A percentile compares a stretch with the other conserved stretches of the same genome.
Evolutionary conservation across 140 eudicot genomes (phyloP).

Genomic region (Cichorium intybus): DNA sequence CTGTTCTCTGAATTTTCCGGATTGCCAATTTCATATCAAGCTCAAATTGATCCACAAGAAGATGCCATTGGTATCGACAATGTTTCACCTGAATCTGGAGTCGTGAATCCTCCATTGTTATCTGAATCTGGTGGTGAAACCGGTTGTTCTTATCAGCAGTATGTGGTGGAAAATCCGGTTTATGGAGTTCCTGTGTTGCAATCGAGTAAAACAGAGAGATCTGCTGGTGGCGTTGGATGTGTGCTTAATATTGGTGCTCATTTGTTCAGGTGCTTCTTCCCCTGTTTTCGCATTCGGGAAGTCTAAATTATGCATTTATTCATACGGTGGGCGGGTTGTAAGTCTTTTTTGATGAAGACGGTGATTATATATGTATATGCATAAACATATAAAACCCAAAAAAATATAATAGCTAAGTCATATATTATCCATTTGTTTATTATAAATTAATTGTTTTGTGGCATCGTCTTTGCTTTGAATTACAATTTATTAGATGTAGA

Average conservation of each 20-base stretch:
- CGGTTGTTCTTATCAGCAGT: conserved; percentile 50
- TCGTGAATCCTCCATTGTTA: background rate
- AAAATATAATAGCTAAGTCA: too few species aligned
- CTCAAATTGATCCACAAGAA: conserved; percentile 25
- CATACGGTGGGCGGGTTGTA: too few species aligned
- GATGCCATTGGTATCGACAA: conserved; percentile 7
- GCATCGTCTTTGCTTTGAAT: too few species aligned
- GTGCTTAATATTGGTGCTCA: conserved; percentile 42
- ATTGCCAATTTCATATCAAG: conserved; percentile 33
- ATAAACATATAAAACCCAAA: too few species aligned
- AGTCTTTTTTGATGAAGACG: too few species aligned
- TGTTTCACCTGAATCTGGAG: conserved; percentile 10
- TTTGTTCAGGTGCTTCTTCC: conserved; percentile 55
- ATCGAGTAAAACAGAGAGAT: conserved; percentile 36
- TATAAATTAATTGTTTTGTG: too few species aligned
- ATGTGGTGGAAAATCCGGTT: conserved; percentile 46
- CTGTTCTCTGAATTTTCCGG: conserved; percentile 11
- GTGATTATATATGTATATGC: background rate
- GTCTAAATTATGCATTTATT: background rate
- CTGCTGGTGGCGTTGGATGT: conserved; percentile 51
- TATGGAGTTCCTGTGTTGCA: conserved; percentile 37
- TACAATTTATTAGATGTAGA: too few species aligned
- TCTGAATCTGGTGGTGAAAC: conserved; percentile 14
- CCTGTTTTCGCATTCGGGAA: conserved; percentile 55
- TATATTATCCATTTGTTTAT: background rate